phyloP scores from a whole-genome alignment of 2,329 filamentous ascomycete species.

The Mariannaea elegans region DNA sequence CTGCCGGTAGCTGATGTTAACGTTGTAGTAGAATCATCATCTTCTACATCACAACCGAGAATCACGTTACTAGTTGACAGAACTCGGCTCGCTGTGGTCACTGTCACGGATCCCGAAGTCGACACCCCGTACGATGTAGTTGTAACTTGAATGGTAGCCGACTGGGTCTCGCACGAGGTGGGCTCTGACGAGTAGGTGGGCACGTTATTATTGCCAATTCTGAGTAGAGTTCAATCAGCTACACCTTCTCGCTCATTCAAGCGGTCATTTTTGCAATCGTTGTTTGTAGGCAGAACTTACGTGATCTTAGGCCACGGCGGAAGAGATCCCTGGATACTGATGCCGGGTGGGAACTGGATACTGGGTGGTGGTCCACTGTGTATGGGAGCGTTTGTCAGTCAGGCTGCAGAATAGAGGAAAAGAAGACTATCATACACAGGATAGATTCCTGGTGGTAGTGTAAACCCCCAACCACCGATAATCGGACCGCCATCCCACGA shows the following conservation, averaged over 20 bases:
- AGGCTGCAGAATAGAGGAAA: not conserved
- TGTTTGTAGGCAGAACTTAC: no score
- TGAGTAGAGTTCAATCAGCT: not conserved
- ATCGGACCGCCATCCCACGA: no score
- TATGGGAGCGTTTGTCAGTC: not conserved
- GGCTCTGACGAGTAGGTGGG: constrained; percentile 17
- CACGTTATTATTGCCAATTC: constrained; percentile 14
- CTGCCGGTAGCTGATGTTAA: not conserved
- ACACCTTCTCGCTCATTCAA: not conserved
- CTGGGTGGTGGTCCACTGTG: constrained; percentile 18
- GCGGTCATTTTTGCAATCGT: not conserved
- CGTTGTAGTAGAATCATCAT: constrained; percentile 2
- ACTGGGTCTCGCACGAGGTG: constrained; percentile 19
- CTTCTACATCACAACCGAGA: constrained; percentile 16
- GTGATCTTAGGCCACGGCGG: constrained; percentile 24
- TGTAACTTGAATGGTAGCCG: constrained; percentile 15
- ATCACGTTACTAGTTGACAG: constrained; percentile 11
- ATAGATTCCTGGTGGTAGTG: constrained; percentile 21
- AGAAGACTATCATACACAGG: not conserved
- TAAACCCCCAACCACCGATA: no score
- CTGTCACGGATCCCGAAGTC: constrained; percentile 7
- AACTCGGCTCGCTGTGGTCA: constrained; percentile 12
- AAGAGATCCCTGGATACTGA: constrained; percentile 18
- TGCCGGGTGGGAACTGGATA: constrained; percentile 8
- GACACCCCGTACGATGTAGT: constrained; percentile 20